Percentiles rank a stretch among this genome's conserved stretches.
These are phyloP conservation scores for Verbena officinalis DNA, from an alignment of 257 asterid genomes.

Conservation along the genomic window DNA sequence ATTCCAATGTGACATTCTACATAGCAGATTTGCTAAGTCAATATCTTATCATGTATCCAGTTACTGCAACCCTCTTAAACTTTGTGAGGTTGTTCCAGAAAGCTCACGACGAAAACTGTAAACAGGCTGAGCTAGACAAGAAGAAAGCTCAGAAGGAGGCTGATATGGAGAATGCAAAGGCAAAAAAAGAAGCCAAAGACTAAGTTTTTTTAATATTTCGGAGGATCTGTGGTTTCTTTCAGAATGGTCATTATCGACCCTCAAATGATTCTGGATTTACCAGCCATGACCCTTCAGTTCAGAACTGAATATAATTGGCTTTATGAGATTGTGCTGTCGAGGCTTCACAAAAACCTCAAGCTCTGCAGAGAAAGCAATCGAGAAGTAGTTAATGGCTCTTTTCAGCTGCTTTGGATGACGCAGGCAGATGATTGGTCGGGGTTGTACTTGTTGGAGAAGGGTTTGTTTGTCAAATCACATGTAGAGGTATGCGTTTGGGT, in stretches of 20 bases:
- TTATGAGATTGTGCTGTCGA: constrained; percentile 41
- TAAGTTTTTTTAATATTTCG: constrained; percentile 40
- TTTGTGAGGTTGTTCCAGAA: constrained; percentile 86
- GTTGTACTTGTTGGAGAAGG: constrained; percentile 34
- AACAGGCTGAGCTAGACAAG: constrained; percentile 86
- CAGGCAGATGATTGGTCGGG: constrained; percentile 30
- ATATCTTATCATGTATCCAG: constrained; percentile 57
- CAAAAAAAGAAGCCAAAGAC: constrained; percentile 61
- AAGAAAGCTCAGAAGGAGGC: constrained; percentile 92
- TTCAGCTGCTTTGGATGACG: constrained; percentile 39
- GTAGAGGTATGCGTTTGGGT: constrained; percentile 22
- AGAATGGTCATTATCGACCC: constrained; percentile 28
- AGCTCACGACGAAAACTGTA: constrained; percentile 90
- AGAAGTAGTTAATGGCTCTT: constrained; percentile 28
- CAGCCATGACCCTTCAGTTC: constrained; percentile 34
- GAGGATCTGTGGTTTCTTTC: constrained; percentile 19
- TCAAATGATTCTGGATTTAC: constrained; percentile 33
- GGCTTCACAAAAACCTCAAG: constrained; percentile 44
- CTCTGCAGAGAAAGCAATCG: constrained; percentile 39
- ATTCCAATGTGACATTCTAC: constrained; percentile 5
- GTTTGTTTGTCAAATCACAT: constrained; percentile 26
- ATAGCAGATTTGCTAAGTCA: constrained; percentile 38
- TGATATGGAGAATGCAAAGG: constrained; percentile 65
- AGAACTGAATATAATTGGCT: constrained; percentile 33
- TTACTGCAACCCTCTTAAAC: constrained; percentile 85